Evolutionary conservation across 176 grass and related monocot genomes (phyloP).

Genomic region (Areca catechu): DNA sequence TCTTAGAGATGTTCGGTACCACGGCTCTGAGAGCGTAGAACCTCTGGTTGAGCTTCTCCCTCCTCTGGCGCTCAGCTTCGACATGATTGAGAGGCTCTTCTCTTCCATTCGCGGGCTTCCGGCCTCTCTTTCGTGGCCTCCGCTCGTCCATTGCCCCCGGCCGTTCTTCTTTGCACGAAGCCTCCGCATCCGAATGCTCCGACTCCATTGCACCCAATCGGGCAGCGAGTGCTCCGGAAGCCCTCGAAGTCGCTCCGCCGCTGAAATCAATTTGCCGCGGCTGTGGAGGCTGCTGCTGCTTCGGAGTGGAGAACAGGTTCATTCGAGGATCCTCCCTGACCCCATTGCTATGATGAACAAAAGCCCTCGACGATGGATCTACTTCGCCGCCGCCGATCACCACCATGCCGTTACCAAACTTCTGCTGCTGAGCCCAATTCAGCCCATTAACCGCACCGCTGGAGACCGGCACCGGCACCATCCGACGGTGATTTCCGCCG

Average conservation of each 20-base stretch:
- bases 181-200: constrained; percentile 25
- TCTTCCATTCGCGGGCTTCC: constrained; percentile 83
- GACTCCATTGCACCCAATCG: constrained; percentile 8
- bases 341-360: neutral
- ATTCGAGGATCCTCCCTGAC: neutral
- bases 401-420: too few relatives aligned
- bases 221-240: neutral
- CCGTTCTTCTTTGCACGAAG: neutral
- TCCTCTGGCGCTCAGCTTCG: constrained; percentile 87
- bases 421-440: neutral
- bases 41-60: constrained; percentile 90
- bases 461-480: neutral
- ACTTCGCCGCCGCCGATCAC: too few relatives aligned
- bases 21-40: constrained; percentile 85
- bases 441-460: constrained; percentile 6
- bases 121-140: constrained; percentile 60
- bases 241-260: neutral
- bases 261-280: constrained; percentile 23
- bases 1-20: constrained; percentile 81
- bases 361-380: neutral
- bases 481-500: constrained; percentile 1
- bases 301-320: neutral
- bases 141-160: constrained; percentile 22
- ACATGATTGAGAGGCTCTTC: constrained; percentile 90
- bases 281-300: constrained; percentile 8